These are phyloP conservation scores for Larix kaempferi DNA, from an alignment of 75 land plant species.

Conservation along the genomic window DNA sequence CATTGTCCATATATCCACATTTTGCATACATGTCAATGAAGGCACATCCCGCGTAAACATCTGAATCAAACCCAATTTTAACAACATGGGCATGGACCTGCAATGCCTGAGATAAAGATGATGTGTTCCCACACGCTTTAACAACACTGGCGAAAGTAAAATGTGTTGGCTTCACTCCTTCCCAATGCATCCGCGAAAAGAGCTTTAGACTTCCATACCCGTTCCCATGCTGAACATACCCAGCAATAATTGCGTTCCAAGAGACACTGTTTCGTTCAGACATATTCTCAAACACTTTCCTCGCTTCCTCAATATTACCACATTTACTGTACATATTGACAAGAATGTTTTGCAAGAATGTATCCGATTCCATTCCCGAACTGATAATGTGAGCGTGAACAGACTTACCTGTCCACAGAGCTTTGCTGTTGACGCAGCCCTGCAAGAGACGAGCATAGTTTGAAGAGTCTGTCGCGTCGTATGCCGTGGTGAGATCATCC, in stretches of 20 bases:
- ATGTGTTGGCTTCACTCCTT: conserved; percentile 8
- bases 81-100: conserved; percentile 15
- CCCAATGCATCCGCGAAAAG: conserved; percentile 25
- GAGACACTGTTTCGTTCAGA: conserved; percentile 44
- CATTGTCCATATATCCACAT: conserved; percentile 21
- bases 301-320: conserved; percentile 18
- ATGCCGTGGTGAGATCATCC: no score
- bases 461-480: no score
- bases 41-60: conserved; percentile 18
- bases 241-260: conserved; percentile 50
- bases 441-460: neutral
- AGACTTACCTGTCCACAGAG: neutral
- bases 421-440: neutral
- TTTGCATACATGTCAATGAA: conserved; percentile 33
- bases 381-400: conserved; percentile 2
- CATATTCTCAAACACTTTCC: conserved; percentile 33
- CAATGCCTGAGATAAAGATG: conserved; percentile 22
- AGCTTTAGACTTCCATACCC: conserved; percentile 20
- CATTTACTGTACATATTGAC: neutral
- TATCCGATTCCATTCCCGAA: conserved; percentile 2
- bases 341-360: neutral
- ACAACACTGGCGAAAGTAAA: conserved; percentile 19
- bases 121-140: conserved; percentile 16
- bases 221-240: conserved; percentile 25
- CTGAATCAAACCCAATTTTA: conserved; percentile 17